A percentile compares a stretch with the other conserved stretches of the same genome.
Conservation (phyloP, 1,284 basidiomycete genomes). For the Malassezia japonica region DNA sequence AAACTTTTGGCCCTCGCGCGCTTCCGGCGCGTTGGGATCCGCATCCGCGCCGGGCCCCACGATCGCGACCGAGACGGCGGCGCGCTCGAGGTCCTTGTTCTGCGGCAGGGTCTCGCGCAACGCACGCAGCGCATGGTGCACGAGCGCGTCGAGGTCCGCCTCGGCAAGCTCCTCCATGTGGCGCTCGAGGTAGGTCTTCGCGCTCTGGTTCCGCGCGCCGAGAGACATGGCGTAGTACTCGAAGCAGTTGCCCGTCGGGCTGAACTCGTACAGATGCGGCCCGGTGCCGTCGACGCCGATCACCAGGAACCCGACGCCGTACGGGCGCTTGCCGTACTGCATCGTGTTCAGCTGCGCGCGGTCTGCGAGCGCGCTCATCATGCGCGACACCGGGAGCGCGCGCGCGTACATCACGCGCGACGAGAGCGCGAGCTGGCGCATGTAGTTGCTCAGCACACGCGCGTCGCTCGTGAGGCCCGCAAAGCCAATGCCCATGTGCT, state of each 20-base stretch:
- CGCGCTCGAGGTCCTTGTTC: conserved; percentile 44
- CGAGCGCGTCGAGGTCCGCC: conserved; percentile 28
- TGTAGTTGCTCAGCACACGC: conserved; percentile 78
- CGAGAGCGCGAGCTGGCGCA: conserved; percentile 96
- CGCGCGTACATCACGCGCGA: conserved; percentile 90
- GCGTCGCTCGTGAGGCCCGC: conserved; percentile 96
- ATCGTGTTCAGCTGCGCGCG: conserved; percentile 99
- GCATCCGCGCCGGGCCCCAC: conserved; percentile 46
- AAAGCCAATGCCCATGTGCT: conserved; percentile 96
- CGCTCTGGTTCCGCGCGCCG: conserved; percentile 90
- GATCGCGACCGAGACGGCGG: conserved; percentile 37
- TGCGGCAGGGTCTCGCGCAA: conserved; percentile 45
- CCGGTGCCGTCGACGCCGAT: conserved; percentile 89
- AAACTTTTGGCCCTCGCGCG: conserved; percentile 37
- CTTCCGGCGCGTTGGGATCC: conserved; percentile 24
- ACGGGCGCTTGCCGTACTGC: conserved; percentile 92
- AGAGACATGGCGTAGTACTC: conserved; percentile 99
- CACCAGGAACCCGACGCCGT: conserved; percentile 97
- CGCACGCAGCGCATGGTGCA: conserved; percentile 41
- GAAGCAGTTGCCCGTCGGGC: conserved; percentile 90
- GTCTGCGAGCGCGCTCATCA: conserved; percentile 87
- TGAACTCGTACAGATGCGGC: conserved; percentile 96
- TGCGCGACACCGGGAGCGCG: conserved; percentile 81
- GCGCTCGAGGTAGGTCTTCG: conserved; percentile 95
- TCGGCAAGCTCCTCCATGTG: conserved; percentile 69